Evolutionary conservation across 148 eudicot species (phyloP).

Genomic region (Polygonum maritimum): DNA sequence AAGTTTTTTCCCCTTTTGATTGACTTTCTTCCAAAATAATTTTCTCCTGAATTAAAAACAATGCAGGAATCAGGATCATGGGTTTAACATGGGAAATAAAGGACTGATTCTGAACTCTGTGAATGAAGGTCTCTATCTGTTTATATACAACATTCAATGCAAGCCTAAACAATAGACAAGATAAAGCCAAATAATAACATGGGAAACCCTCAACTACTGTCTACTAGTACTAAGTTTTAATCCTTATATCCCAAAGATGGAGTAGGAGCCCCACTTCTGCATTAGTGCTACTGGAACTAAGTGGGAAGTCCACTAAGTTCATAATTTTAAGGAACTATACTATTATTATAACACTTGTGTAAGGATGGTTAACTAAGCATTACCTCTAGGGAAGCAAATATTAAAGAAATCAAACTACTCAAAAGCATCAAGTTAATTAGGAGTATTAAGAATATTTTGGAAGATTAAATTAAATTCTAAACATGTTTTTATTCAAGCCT

Average conservation of each 20-base stretch:
- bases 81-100: neutral
- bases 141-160: neutral
- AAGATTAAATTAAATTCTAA: neutral
- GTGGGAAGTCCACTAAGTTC: conserved; percentile 5
- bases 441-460: neutral
- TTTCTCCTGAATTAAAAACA: neutral
- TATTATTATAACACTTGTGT: neutral
- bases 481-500: conserved; percentile 1
- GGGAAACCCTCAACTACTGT: neutral
- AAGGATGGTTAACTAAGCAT: neutral
- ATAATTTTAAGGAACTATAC: conserved; percentile 3
- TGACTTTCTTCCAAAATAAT: conserved; percentile 10
- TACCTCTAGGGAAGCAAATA: neutral
- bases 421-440: neutral
- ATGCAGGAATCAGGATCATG: neutral
- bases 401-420: neutral
- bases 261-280: neutral
- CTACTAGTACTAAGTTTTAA: neutral
- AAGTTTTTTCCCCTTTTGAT: conserved; percentile 11
- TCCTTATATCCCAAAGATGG: conserved; percentile 1
- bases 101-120: neutral
- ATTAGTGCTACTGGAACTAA: neutral
- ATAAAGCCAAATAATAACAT: conserved; percentile 2
- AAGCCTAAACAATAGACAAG: neutral
- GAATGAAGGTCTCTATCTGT: neutral